phyloP scores from a whole-genome alignment of 768 basidiomycete species.

The Boletus barrowsii region DNA sequence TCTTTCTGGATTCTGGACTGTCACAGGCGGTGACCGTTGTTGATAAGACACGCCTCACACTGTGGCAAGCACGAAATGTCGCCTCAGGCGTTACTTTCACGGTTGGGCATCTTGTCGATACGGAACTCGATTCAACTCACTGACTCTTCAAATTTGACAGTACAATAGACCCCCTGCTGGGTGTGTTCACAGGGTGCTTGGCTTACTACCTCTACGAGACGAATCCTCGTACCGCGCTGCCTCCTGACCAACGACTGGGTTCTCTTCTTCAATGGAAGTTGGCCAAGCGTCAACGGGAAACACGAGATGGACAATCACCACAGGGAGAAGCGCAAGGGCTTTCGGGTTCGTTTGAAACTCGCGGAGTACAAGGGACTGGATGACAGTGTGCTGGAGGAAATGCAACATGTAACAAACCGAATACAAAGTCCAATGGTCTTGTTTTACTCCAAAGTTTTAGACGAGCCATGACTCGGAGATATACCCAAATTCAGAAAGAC shows the following conservation, averaged over 20 bases:
- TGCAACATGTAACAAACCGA: no score
- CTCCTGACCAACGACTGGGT: slow-evolving; percentile 51
- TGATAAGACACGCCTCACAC: not conserved
- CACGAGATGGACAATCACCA: not conserved
- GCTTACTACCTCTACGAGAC: slow-evolving; percentile 81
- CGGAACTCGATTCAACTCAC: not conserved
- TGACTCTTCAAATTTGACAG: slow-evolving; percentile 35
- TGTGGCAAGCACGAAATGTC: slow-evolving; percentile 32
- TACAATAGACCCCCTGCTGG: slow-evolving; percentile 66
- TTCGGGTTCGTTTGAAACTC: not conserved
- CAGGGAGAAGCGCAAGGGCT: not conserved
- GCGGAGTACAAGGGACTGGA: no score
- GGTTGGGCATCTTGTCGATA: slow-evolving; percentile 20
- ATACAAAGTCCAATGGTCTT: no score
- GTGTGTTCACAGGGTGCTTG: slow-evolving; percentile 72
- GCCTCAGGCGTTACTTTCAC: slow-evolving; percentile 38
- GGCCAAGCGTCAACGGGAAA: slow-evolving; percentile 36
- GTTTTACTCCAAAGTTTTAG: no score
- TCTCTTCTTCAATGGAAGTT: slow-evolving; percentile 68
- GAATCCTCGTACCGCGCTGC: slow-evolving; percentile 68
- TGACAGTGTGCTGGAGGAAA: not conserved
- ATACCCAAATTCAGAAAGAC: not conserved
- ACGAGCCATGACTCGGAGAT: no score
- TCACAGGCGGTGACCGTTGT: not conserved
- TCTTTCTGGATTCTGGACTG: not conserved